Evolutionary conservation across 1,284 basidiomycete genomes (phyloP), one percentile per base, ranked within the genome.

Genomic region (Rhodotorula sp.): DNA sequence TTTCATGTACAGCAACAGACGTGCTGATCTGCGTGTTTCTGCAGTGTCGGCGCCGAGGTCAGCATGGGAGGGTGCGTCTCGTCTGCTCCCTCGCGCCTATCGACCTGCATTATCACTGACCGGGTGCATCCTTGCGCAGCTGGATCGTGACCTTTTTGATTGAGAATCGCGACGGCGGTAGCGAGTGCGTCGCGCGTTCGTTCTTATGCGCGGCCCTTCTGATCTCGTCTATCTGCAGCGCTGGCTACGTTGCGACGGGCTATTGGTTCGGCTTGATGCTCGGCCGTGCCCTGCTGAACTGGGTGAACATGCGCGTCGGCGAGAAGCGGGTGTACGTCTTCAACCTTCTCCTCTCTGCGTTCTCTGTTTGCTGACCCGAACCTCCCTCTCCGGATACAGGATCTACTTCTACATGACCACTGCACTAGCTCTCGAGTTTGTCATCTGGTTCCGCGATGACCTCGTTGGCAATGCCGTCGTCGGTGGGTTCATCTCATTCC

Each of bases 131-230:
- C 14, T 7, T 16, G 1, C 34, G 25, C 67, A 54, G 71, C 0
- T 76, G 74, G 74, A 72, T 76, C 58, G 73, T 76, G 0, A 76
- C 75, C 8, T 74, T 72, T 48, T 13, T 76, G 23, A 55, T 68
- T 23, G 64, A 67, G n/a, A 63, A 71, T 1, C 62, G 75, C 5
- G 44, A 64, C 14, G 75, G 73, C 9, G 74, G 74, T 1, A n/a
- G 62, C 4, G 55, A 56, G 71, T 71, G 8, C 49, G 62, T 61
- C 23, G 13, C 19, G 5, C 4, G 2, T 2, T 14, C 7, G 27
- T 14, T 17, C 27, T 5, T 0, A 27, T 17, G n/a, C 9, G 13
- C 27, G 25, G 25, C n/a, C 9, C 27, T 17, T 27, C 21, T 7
- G 27, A 8, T 49, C 23, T 48, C 23, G 1, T 21, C 42, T 42